Percentiles rank a stretch among this genome's conserved stretches.
These are phyloP conservation scores for Eucommia ulmoides DNA, from an alignment of 257 asterid genomes.

Conservation along the genomic window DNA sequence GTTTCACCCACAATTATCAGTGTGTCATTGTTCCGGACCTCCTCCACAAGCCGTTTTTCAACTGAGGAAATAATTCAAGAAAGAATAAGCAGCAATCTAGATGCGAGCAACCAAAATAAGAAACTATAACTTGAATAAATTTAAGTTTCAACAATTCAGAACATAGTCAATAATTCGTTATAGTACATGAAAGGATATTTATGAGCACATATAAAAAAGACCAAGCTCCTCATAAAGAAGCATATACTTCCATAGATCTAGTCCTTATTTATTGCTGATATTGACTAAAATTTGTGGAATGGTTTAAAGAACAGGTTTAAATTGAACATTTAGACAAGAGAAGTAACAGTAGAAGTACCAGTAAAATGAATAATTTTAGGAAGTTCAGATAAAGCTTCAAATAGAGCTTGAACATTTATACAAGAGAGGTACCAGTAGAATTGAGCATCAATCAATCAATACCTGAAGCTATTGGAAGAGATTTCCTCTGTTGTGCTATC, in stretches of 20 bases:
- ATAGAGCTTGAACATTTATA: background rate
- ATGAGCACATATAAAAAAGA: background rate
- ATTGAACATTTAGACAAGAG: background rate
- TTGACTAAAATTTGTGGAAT: background rate
- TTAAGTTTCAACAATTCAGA: background rate
- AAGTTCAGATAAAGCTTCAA: background rate
- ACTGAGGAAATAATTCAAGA: constrained; percentile 24
- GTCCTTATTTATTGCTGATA: background rate
- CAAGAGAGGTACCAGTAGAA: too few relatives aligned
- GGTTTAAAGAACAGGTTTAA: background rate
- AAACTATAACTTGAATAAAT: background rate
- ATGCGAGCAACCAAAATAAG: background rate
- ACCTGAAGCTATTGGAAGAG: constrained; percentile 84
- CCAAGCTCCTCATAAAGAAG: background rate
- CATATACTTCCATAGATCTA: background rate
- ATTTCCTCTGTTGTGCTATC: constrained; percentile 54
- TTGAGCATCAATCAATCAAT: too few relatives aligned
- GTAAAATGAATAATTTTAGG: background rate
- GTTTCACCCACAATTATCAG: constrained; percentile 95
- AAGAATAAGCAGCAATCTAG: background rate
- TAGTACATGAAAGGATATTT: background rate
- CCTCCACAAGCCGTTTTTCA: constrained; percentile 76
- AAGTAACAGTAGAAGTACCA: background rate
- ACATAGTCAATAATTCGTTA: background rate
- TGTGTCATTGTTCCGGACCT: constrained; percentile 58